Evolutionary conservation across 2,329 filamentous ascomycete species (phyloP).

Genomic region (Sphaerulina vaccinii): DNA sequence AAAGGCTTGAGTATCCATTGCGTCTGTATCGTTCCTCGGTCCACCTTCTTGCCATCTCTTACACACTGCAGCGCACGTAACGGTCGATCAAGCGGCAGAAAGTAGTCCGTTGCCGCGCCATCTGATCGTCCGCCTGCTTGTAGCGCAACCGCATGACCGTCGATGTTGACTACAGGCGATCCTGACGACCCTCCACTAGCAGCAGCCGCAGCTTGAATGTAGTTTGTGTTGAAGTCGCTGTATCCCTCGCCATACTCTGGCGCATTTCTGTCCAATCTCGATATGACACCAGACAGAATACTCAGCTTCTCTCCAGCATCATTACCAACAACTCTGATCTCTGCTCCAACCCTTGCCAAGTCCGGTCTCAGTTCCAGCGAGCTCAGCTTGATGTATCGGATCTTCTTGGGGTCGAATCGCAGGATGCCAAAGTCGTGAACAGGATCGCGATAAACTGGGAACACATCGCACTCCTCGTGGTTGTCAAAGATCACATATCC

Average conservation of each 20-base stretch:
- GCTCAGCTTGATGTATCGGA: slow-evolving; percentile 93
- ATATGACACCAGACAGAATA: slow-evolving; percentile 96
- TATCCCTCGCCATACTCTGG: slow-evolving; percentile 98
- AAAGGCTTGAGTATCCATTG: slow-evolving; percentile 97
- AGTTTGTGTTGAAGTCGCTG: slow-evolving; percentile 93
- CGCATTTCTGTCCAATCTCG: slow-evolving; percentile 90
- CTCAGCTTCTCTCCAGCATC: slow-evolving; percentile 98
- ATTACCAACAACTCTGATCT: slow-evolving; percentile 96
- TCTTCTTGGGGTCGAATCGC: slow-evolving; percentile 89
- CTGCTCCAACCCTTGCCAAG: slow-evolving; percentile 80
- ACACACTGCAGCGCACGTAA: slow-evolving; percentile 83
- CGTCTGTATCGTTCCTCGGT: slow-evolving; percentile 95
- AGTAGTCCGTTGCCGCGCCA: slow-evolving; percentile 96
- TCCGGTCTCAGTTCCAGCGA: slow-evolving; percentile 80
- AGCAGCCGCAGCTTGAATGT: slow-evolving; percentile 96
- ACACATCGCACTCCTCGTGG: slow-evolving; percentile 92
- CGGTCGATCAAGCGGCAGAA: slow-evolving; percentile 88
- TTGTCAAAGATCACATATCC: slow-evolving; percentile 99
- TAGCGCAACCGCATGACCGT: slow-evolving; percentile 85
- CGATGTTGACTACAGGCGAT: slow-evolving; percentile 93
- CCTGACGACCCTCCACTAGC: slow-evolving; percentile 98
- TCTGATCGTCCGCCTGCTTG: slow-evolving; percentile 93
- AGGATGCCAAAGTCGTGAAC: slow-evolving; percentile 98
- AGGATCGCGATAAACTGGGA: slow-evolving; percentile 94
- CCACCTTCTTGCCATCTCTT: slow-evolving; percentile 69